Base-by-base conservation (phyloP, 345 rosid species). In the Physaria fendleri region DNA sequence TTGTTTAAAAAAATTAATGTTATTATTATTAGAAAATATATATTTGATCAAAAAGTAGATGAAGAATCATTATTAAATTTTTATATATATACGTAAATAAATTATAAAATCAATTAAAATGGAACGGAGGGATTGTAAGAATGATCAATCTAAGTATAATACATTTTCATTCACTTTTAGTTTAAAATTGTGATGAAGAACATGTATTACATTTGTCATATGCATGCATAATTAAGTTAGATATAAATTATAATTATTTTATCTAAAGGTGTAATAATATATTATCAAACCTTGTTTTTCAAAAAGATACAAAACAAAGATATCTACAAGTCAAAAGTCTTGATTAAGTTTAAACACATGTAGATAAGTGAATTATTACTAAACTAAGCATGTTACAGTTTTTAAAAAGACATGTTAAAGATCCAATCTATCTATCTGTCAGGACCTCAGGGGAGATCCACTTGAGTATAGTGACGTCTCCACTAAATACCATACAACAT, bases 391-490 rank as follows among this genome's bases (percentile, higher is more conserved):
- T 54, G 68, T 37, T 45, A 69, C 40, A 13, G 28, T 27, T 12
- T 14, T 25, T 8, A 5, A 7, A 51, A 63, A 16, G 2, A 44
- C 13, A 41, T 29, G 55, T 4, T 4, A 38, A 47, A 61, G 25
- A 48, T 56, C 46, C 46, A 63, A 56, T 70, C 58, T 62, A 62
- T 69, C 74, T 56, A 56, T 47, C 64, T 56, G 74, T 56, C 74
- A 54, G 74, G 38, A 5, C 62, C 50, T 61, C 48, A 61, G 67
- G 56, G 56, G 39, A 69, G 68, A 69, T 69, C 62, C 73, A 69
- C 73, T 69, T 54, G 73, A 45, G 67, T 52, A 51, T 44, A 68
- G 72, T 62, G 68, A 69, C 68, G 58, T 63, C 59, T 70, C 74
- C 69, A 69, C 68, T 62, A 62, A 17, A 62, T n/a, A n/a, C 44